Evolutionary conservation across 2,329 filamentous ascomycete species (phyloP).

Genomic region (Diaporthe vexans): DNA sequence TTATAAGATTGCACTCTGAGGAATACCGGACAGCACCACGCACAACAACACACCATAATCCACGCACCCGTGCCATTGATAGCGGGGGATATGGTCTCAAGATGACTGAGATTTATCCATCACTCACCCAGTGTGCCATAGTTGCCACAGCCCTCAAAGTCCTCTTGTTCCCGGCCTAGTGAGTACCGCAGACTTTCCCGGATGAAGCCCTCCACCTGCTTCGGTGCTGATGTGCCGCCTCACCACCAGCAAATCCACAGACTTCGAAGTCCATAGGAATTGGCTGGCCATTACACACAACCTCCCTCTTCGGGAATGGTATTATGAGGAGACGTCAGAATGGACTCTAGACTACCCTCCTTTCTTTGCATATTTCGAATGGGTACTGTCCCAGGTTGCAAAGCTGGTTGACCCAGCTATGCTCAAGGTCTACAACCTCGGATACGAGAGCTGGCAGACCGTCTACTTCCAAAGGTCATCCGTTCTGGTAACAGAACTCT

Average conservation of each 20-base stretch:
- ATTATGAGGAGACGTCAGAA: constrained; percentile 97
- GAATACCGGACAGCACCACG: not conserved
- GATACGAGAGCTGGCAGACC: constrained; percentile 93
- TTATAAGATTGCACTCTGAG: constrained; percentile 7
- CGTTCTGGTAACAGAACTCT: constrained; percentile 86
- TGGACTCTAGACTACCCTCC: constrained; percentile 99
- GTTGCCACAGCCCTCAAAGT: constrained; percentile 91
- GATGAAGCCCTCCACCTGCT: not conserved
- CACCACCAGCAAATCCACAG: constrained; percentile 87
- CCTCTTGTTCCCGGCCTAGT: constrained; percentile 95
- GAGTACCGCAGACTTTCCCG: constrained; percentile 55
- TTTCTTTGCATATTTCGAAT: constrained; percentile 98
- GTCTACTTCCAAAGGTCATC: constrained; percentile 93
- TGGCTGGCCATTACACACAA: constrained; percentile 97
- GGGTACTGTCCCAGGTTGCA: constrained; percentile 86
- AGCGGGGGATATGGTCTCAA: constrained; percentile 32
- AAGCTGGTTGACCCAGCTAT: constrained; percentile 83
- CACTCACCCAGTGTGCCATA: constrained; percentile 88
- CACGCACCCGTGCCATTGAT: constrained; percentile 10
- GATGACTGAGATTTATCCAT: constrained; percentile 88
- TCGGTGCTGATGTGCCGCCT: constrained; percentile 42
- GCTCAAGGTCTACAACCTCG: constrained; percentile 84
- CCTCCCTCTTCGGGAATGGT: constrained; percentile 90
- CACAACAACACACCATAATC: not conserved
- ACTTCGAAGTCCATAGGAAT: constrained; percentile 99